Conservation (phyloP, 176 grass and related monocot species). For the Tillandsia leiboldiana region DNA sequence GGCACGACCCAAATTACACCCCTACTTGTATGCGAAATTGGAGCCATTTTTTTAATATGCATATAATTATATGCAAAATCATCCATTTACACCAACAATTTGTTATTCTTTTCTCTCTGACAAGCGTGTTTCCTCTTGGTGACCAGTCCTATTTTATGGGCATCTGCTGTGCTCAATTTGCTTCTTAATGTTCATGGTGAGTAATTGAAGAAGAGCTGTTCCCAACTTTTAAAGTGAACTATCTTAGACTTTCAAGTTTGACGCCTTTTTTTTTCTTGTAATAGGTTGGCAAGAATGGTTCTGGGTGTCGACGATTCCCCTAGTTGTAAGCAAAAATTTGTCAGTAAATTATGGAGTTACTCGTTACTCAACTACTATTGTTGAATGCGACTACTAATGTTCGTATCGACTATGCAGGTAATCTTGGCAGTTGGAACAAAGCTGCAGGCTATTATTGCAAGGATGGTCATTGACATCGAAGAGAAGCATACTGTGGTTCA, state of each 20-base stretch:
- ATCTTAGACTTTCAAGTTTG: constrained; percentile 2
- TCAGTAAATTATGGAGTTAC: neutral
- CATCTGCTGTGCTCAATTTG: constrained; percentile 51
- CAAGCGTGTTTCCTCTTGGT: constrained; percentile 9
- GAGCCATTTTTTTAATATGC: too few relatives aligned
- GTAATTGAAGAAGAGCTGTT: constrained; percentile 14
- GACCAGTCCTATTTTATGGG: constrained; percentile 70
- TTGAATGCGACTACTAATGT: constrained; percentile 6
- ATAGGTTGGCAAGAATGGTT: constrained; percentile 55
- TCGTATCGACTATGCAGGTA: constrained; percentile 31
- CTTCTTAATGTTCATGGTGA: constrained; percentile 81
- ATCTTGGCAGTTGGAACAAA: constrained; percentile 83
- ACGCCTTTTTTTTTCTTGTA: neutral
- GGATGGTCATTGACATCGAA: constrained; percentile 80
- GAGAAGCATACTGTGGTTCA: constrained; percentile 72
- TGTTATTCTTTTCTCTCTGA: neutral
- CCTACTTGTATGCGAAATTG: too few relatives aligned
- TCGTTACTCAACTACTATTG: neutral
- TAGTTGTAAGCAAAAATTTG: constrained; percentile 51
- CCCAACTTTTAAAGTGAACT: neutral
- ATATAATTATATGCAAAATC: neutral
- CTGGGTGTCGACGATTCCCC: constrained; percentile 59
- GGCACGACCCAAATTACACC: too few relatives aligned
- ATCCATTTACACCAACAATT: neutral
- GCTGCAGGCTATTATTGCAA: constrained; percentile 78